Base-by-base conservation (phyloP, 371 early-diverging fungal genomes). In the Umbelopsis sp. region DNA sequence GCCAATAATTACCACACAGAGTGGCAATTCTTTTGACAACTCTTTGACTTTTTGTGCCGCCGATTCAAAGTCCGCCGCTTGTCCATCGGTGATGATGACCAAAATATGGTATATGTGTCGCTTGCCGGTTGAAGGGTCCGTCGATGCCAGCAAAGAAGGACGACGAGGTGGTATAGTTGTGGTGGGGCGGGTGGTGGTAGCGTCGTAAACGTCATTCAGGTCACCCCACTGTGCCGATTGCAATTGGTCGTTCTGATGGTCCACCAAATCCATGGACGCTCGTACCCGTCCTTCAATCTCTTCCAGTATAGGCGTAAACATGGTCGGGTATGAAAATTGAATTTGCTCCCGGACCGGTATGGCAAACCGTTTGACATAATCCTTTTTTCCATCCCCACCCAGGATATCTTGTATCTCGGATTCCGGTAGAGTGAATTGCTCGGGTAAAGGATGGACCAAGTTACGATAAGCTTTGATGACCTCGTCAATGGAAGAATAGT, bases 81-180 rank as follows among this genome's bases (percentile, higher is more conserved):
- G 57, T 35, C 57, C 57, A 29, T 57, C 57, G 5, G 57, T 57
- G n/a, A 57, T 37, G 57, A 57, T 57, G 18, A 57, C 57, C 35
- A 57, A 35, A 35, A 57, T 57, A 35, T 57, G 57, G 35, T 57
- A 57, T 18, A 37, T 18, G 32, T 57, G 29, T 29, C 57, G 57
- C 18, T 57, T 57, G 35, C 57, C 37, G 14, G 35, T 35, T 6
- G 57, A 57, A 1, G 57, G 57, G n/a, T 32, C 35, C 14, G 14
- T 18, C 18, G 7, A 14, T 5, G 29, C 29, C 29, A 32, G 16
- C 29, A 57, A 57, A 57, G 57, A 57, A 12, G 57, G 57, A 18
- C 57, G 57, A 18, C 57, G 29, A 35, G 57, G 41, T 41, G 57
- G 41, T 41, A 12, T 12, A 41, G 41, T 41, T 1, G 41, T 41